Percentiles rank a stretch among this genome's conserved stretches.
phyloP scores from a whole-genome alignment of 805 yeast species.

The Metschnikowia reukaufii region DNA sequence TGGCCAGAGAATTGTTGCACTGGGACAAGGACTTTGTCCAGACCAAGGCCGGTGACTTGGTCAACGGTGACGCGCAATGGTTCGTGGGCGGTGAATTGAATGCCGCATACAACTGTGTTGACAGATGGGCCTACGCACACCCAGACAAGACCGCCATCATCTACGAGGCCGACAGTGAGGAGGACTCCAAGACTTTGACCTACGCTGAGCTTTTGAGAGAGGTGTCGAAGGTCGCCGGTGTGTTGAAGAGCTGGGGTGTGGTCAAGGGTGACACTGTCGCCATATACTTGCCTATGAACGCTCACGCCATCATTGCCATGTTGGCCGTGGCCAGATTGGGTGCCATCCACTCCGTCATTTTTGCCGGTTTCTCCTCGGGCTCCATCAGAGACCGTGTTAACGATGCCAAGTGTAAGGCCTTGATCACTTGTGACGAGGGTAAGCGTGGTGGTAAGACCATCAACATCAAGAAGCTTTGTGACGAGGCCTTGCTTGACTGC shows the following conservation, averaged over 20 bases:
- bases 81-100: constrained; percentile 77
- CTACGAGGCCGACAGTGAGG: constrained; percentile 80
- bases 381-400: constrained; percentile 69
- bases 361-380: constrained; percentile 80
- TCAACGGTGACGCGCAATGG: constrained; percentile 59
- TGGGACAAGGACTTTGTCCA: constrained; percentile 56
- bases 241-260: constrained; percentile 63
- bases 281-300: constrained; percentile 82
- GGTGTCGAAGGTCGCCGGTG: constrained; percentile 71
- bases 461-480: constrained; percentile 78
- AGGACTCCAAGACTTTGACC: constrained; percentile 59
- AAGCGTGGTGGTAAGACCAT: constrained; percentile 81
- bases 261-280: constrained; percentile 84
- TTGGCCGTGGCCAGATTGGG: constrained; percentile 80
- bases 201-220: constrained; percentile 70
- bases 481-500: constrained; percentile 68
- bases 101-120: constrained; percentile 80
- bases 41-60: constrained; percentile 47
- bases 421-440: constrained; percentile 80
- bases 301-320: constrained; percentile 73
- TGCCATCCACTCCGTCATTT: constrained; percentile 81
- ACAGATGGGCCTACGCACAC: constrained; percentile 69
- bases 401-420: constrained; percentile 69
- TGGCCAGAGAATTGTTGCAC: constrained; percentile 48
- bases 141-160: constrained; percentile 75